A percentile compares a stretch with the other conserved stretches of the same genome.
These are phyloP conservation scores for Boletus reticuloceps DNA, from an alignment of 768 basidiomycete genomes.

Conservation along the genomic window DNA sequence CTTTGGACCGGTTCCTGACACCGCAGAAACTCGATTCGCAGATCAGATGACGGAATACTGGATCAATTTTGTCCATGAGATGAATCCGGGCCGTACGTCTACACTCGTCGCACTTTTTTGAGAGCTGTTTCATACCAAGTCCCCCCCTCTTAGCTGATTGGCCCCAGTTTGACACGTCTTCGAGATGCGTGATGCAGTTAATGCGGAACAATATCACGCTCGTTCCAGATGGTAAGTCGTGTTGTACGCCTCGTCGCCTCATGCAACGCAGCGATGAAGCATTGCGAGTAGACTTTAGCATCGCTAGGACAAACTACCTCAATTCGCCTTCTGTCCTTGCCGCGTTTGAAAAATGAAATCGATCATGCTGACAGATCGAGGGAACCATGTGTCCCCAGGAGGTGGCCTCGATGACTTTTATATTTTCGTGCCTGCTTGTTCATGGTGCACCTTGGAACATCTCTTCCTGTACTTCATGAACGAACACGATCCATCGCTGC, in stretches of 20 bases:
- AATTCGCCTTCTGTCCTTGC: conserved; percentile 9
- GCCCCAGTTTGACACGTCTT: conserved; percentile 40
- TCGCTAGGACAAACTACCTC: conserved; percentile 12
- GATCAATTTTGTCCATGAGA: conserved; percentile 54
- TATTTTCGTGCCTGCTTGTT: no score
- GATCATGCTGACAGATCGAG: no score
- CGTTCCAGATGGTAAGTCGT: conserved; percentile 46
- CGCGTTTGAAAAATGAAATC: conserved; percentile 17
- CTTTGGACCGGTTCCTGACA: conserved; percentile 42
- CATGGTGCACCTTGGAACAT: no score
- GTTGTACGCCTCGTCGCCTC: background rate
- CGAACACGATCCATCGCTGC: no score
- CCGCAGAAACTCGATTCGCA: conserved; percentile 45
- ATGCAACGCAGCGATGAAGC: background rate
- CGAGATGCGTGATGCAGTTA: conserved; percentile 46
- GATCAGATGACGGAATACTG: conserved; percentile 50
- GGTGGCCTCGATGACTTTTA: no score
- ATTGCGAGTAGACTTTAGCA: conserved; percentile 5
- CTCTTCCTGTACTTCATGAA: no score
- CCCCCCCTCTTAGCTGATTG: conserved; percentile 30
- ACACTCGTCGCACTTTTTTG: background rate
- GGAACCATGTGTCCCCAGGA: no score
- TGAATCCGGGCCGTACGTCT: conserved; percentile 51
- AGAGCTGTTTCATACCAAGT: background rate
- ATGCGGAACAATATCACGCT: conserved; percentile 50